Evolutionary conservation across 2,329 filamentous ascomycete species (phyloP).

Genomic region (Graphiopsis chlorocephala): DNA sequence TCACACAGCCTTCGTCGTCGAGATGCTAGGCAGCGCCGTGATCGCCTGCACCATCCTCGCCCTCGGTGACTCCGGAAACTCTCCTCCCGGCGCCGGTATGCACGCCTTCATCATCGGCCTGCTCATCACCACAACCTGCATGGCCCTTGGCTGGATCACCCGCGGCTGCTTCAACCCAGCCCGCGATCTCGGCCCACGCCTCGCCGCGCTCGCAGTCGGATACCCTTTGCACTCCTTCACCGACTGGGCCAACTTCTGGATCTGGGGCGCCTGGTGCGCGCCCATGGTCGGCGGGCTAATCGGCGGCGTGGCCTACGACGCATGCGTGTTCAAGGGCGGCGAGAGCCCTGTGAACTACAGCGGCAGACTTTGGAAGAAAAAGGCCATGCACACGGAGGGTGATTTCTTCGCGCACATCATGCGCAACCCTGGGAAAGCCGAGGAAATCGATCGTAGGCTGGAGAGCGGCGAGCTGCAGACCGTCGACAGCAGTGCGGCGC

Average conservation of each 20-base stretch:
- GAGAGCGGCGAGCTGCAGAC: slow-evolving; percentile 13
- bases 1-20: slow-evolving; percentile 47
- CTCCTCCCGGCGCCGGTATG: slow-evolving; percentile 48
- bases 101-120: slow-evolving; percentile 51
- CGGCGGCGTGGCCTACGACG: slow-evolving; percentile 49
- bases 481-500: background rate
- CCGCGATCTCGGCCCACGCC: slow-evolving; percentile 51
- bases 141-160: slow-evolving; percentile 48
- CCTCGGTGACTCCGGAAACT: slow-evolving; percentile 30
- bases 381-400: slow-evolving; percentile 23
- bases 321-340: slow-evolving; percentile 49
- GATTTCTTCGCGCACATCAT: slow-evolving; percentile 16
- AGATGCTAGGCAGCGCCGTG: slow-evolving; percentile 34
- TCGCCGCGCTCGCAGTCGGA: slow-evolving; percentile 46
- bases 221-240: slow-evolving; percentile 39
- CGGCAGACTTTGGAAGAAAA: slow-evolving; percentile 28
- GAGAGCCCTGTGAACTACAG: slow-evolving; percentile 54
- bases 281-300: slow-evolving; percentile 42
- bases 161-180: slow-evolving; percentile 50
- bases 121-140: slow-evolving; percentile 37
- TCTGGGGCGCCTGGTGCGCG: slow-evolving; percentile 46
- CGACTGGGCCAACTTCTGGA: slow-evolving; percentile 42
- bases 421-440: slow-evolving; percentile 10
- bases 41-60: slow-evolving; percentile 44
- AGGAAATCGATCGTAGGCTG: background rate